Conservation (phyloP, 768 basidiomycete species). For the Termitomyces titanicus region DNA sequence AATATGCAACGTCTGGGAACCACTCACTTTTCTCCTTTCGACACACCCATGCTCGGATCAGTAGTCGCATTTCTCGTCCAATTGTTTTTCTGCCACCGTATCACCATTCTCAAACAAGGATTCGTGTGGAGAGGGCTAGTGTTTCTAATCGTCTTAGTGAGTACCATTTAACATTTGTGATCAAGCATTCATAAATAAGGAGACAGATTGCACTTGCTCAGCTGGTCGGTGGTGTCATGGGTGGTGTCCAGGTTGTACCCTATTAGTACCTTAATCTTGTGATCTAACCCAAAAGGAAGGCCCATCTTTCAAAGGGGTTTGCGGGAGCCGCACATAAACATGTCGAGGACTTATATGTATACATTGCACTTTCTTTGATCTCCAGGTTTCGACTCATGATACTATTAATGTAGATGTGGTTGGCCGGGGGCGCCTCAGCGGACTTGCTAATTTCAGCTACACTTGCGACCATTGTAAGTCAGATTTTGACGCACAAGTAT, state of each 20-base stretch:
- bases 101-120: slow-evolving; percentile 8
- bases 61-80: slow-evolving; percentile 23
- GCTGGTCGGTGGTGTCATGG: not conserved
- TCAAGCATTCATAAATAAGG: not conserved
- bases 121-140: not conserved
- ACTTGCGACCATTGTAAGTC: too few relatives aligned
- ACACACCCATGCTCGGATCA: slow-evolving; percentile 22
- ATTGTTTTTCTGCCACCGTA: slow-evolving; percentile 28
- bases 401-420: not conserved
- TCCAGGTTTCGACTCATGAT: not conserved
- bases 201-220: not conserved
- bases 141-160: not conserved
- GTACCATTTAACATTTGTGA: not conserved
- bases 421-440: not conserved
- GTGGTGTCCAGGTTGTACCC: not conserved
- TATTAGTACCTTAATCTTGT: not conserved
- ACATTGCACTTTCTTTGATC: not conserved
- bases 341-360: not conserved
- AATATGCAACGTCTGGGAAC: slow-evolving; percentile 18
- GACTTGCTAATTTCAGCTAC: not conserved
- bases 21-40: slow-evolving; percentile 20
- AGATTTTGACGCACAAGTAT: too few relatives aligned
- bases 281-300: not conserved
- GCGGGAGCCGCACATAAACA: not conserved
- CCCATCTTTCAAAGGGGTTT: not conserved